phyloP scores from a whole-genome alignment of 441 rosid genomes.

The Euphorbia schlechtendalii region DNA sequence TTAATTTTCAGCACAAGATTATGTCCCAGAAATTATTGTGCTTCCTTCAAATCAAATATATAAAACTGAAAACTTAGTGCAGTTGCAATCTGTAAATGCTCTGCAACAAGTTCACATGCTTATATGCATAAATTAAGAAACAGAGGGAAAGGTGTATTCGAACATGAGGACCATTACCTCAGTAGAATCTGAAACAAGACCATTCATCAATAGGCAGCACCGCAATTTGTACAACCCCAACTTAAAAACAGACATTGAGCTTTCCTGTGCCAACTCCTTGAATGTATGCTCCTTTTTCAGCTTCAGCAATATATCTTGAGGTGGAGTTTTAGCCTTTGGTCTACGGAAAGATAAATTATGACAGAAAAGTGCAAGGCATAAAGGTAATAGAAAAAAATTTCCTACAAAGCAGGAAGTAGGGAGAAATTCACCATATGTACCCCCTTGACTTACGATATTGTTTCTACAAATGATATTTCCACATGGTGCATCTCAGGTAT shows the following conservation, averaged over 20 bases:
- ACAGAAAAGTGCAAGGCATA: not conserved
- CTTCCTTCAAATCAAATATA: not conserved
- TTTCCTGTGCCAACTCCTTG: conserved; percentile 57
- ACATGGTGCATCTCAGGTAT: conserved; percentile 77
- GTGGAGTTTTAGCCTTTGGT: conserved; percentile 74
- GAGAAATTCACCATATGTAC: not conserved
- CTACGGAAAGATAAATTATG: conserved; percentile 31
- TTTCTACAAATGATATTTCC: conserved; percentile 93
- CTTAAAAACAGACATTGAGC: conserved; percentile 83
- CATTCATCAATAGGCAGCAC: conserved; percentile 90
- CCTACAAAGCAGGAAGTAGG: not conserved
- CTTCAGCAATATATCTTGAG: conserved; percentile 80
- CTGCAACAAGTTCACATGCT: conserved; percentile 2
- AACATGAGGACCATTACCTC: conserved; percentile 54
- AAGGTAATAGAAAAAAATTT: conserved; percentile 6
- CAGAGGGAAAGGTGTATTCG: not conserved
- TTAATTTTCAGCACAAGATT: not conserved
- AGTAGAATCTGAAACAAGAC: conserved; percentile 78
- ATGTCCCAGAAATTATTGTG: not conserved
- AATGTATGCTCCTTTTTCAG: conserved; percentile 67
- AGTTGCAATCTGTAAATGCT: not conserved
- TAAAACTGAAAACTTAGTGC: not conserved
- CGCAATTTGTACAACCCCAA: conserved; percentile 74
- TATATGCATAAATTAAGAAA: not conserved
- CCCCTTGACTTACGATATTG: conserved; percentile 57